These are phyloP conservation scores for Yamadazyma membranifaciens DNA, from an alignment of 1,139 yeast species.

Conservation along the genomic window DNA sequence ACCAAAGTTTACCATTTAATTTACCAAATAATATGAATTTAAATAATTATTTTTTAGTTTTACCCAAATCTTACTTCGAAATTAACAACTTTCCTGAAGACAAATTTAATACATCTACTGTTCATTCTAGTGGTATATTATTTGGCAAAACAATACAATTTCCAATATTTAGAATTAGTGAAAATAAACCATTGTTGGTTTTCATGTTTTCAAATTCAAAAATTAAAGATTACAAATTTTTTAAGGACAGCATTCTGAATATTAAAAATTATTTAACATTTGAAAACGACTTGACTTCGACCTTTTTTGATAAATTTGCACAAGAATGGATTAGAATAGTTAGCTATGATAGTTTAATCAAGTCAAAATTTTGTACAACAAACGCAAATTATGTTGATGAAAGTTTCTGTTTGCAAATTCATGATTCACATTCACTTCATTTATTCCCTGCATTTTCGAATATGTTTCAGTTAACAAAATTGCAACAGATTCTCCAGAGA, in stretches of 20 bases:
- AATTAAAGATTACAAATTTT: conserved; percentile 4
- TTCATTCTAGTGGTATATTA: conserved; percentile 20
- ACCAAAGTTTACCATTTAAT: conserved; percentile 28
- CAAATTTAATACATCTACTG: conserved; percentile 11
- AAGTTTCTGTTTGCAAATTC: conserved; percentile 41
- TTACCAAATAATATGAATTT: conserved; percentile 31
- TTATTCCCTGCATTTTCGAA: conserved; percentile 31
- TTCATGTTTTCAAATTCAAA: conserved; percentile 25
- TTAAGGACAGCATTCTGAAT: conserved; percentile 21
- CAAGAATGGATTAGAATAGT: conserved; percentile 34
- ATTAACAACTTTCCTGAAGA: conserved; percentile 6
- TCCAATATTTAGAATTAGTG: conserved; percentile 26
- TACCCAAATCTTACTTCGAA: conserved; percentile 22
- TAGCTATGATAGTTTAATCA: conserved; percentile 31
- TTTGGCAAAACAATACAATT: conserved; percentile 16
- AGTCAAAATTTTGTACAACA: conserved; percentile 43
- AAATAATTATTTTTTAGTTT: conserved; percentile 30
- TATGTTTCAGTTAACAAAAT: conserved; percentile 4
- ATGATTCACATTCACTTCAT: conserved; percentile 23
- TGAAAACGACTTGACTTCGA: conserved; percentile 19
- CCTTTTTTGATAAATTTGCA: conserved; percentile 43
- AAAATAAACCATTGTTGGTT: conserved; percentile 30
- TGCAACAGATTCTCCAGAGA: neutral
- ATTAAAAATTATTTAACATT: conserved; percentile 21
- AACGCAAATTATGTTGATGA: conserved; percentile 17